Evolutionary conservation across 2,329 filamentous ascomycete genomes (phyloP).

Genomic region (Diaporthe sp.): DNA sequence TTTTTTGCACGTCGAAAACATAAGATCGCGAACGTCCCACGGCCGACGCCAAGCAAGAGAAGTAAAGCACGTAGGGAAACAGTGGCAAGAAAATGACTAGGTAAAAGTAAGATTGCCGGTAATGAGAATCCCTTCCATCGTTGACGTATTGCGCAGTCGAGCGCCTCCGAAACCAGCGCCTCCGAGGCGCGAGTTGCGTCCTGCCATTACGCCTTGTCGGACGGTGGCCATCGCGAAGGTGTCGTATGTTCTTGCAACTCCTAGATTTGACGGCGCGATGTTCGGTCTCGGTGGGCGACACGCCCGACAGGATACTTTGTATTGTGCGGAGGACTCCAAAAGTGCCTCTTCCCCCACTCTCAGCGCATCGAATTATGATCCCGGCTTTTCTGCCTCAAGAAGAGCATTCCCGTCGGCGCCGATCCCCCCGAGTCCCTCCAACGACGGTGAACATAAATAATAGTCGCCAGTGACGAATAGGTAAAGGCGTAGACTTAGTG

Average conservation of each 20-base stretch:
- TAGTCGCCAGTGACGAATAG: neutral
- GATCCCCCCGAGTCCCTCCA: neutral
- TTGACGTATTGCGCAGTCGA: neutral
- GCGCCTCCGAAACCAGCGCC: too few relatives aligned
- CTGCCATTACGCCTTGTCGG: neutral
- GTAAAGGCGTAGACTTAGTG: neutral
- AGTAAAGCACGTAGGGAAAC: conserved; percentile 16
- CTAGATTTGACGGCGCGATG: neutral
- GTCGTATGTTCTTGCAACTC: neutral
- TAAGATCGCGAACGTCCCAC: conserved; percentile 4
- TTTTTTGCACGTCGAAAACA: conserved; percentile 32
- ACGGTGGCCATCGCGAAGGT: neutral
- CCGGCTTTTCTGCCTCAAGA: neutral
- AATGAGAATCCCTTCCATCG: neutral
- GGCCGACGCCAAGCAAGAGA: conserved; percentile 24
- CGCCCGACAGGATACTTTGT: neutral
- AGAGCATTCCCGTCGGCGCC: neutral
- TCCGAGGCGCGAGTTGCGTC: neutral
- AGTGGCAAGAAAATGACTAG: neutral
- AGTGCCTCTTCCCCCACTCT: neutral
- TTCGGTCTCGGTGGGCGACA: neutral
- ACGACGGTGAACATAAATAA: neutral
- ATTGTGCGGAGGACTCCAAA: neutral
- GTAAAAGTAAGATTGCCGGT: conserved; percentile 17
- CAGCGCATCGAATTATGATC: neutral